These are phyloP conservation scores for Fusarium pseudonygamai DNA, from an alignment of 2,329 filamentous ascomycete species.

Conservation along the genomic window DNA sequence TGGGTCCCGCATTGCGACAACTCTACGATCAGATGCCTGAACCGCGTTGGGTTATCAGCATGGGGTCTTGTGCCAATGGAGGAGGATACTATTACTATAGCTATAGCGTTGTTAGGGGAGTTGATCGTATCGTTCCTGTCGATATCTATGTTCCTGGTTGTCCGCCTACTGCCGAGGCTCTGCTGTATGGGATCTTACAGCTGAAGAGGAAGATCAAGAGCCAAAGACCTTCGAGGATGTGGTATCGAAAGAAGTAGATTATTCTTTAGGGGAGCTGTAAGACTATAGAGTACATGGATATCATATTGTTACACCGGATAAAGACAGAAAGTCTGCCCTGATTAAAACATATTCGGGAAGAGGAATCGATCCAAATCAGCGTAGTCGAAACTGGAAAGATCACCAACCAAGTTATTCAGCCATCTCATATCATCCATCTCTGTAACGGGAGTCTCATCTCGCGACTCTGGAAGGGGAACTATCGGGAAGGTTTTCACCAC, in stretches of 20 bases:
- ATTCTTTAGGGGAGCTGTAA: accelerated
- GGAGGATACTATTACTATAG: slow-evolving; percentile 80
- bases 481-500: slow-evolving; percentile 50
- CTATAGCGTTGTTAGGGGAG: slow-evolving; percentile 72
- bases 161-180: slow-evolving; percentile 58
- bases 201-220: slow-evolving; percentile 75
- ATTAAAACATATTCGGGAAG: slow-evolving; percentile 16
- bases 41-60: slow-evolving; percentile 70
- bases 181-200: slow-evolving; percentile 69
- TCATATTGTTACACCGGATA: background rate
- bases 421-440: slow-evolving; percentile 42
- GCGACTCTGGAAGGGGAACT: slow-evolving; percentile 3
- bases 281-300: background rate
- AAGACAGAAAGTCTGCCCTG: accelerated
- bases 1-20: slow-evolving; percentile 70
- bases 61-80: slow-evolving; percentile 77
- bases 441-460: slow-evolving; percentile 2
- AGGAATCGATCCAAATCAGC: slow-evolving; percentile 56
- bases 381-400: slow-evolving; percentile 55
- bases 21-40: slow-evolving; percentile 77
- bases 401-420: slow-evolving; percentile 55
- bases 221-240: slow-evolving; percentile 58
- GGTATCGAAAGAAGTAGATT: slow-evolving; percentile 59
- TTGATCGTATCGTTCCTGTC: slow-evolving; percentile 72
- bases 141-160: slow-evolving; percentile 76